phyloP scores from a whole-genome alignment of 1,139 yeast species.

The Geotrichum restrictum region DNA sequence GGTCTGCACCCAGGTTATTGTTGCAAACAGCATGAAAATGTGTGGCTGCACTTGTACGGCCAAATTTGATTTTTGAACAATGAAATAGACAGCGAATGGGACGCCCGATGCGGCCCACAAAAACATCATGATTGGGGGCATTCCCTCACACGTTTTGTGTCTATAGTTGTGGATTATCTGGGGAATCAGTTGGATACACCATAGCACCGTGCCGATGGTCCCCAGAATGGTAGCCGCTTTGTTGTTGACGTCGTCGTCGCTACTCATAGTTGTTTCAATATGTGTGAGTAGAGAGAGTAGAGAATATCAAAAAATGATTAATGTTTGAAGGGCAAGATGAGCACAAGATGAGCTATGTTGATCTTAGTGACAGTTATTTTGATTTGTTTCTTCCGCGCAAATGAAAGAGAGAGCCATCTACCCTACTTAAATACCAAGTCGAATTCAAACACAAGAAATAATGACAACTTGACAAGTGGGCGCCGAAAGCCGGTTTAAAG shows the following conservation, averaged over 20 bases:
- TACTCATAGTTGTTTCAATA: not conserved
- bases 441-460: too few species aligned
- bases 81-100: constrained; percentile 78
- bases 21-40: constrained; percentile 68
- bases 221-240: constrained; percentile 71
- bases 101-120: constrained; percentile 80
- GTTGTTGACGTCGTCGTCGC: constrained; percentile 9
- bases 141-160: constrained; percentile 76
- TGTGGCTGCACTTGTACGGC: constrained; percentile 86
- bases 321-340: too few species aligned
- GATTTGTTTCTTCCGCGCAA: too few species aligned
- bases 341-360: too few species aligned
- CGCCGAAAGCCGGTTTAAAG: too few species aligned
- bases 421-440: too few species aligned
- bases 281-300: too few species aligned
- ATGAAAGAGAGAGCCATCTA: too few species aligned
- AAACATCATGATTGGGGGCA: constrained; percentile 80
- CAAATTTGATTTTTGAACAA: constrained; percentile 65
- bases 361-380: too few species aligned
- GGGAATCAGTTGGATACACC: constrained; percentile 89
- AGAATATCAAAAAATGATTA: too few species aligned
- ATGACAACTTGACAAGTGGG: too few species aligned
- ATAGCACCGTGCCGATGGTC: constrained; percentile 82
- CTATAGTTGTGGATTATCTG: constrained; percentile 71
- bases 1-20: constrained; percentile 65